These are phyloP conservation scores for Arthrobotrys conoides DNA, from an alignment of 2,329 filamentous ascomycete species.

Conservation along the genomic window DNA sequence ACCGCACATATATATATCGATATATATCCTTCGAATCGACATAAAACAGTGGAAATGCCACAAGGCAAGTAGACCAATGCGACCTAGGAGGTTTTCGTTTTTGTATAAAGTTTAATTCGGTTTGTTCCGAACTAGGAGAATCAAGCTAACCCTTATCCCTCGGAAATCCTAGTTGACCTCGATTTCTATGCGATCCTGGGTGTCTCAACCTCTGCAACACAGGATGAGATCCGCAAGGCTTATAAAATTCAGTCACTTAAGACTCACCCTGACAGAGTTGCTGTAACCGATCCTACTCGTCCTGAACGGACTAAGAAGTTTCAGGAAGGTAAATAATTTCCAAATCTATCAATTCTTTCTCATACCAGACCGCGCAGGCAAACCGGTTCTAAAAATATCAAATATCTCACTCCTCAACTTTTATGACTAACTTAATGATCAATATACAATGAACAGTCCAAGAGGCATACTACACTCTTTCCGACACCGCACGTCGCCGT, in stretches of 20 bases:
- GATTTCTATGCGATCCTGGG: conserved; percentile 76
- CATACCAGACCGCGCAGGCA: no score
- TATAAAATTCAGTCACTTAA: conserved; percentile 73
- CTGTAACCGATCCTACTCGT: conserved; percentile 86
- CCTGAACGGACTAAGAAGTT: conserved; percentile 85
- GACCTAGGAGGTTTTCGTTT: neutral
- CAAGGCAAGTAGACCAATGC: conserved; percentile 29
- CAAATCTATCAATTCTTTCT: no score
- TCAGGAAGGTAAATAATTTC: conserved; percentile 87
- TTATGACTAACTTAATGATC: no score
- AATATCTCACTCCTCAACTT: no score
- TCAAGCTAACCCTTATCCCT: neutral
- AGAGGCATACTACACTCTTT: conserved; percentile 90
- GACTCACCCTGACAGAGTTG: conserved; percentile 78
- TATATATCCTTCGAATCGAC: no score
- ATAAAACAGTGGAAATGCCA: conserved; percentile 28
- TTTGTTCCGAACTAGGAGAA: neutral
- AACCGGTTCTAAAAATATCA: no score
- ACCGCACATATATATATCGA: neutral
- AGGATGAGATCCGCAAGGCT: conserved; percentile 88
- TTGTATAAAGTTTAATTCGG: neutral
- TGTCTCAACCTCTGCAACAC: conserved; percentile 79
- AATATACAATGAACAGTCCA: conserved; percentile 25
- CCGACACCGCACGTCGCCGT: conserved; percentile 80
- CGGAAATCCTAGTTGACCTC: conserved; percentile 34